These are phyloP conservation scores for Croton setiger DNA, from an alignment of 441 rosid species.

Conservation along the genomic window DNA sequence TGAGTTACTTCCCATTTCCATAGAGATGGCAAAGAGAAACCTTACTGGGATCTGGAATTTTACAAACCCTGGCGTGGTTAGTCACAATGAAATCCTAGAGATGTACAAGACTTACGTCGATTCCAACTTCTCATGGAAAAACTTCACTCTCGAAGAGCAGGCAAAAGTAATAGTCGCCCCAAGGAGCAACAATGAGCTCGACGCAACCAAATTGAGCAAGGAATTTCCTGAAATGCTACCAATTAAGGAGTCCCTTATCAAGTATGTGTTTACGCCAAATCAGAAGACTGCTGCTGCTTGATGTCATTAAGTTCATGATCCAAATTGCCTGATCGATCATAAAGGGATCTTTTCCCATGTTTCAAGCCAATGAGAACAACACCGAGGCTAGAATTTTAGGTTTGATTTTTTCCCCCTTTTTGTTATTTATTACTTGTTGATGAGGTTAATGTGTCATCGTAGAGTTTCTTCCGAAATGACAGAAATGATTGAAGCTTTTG, in stretches of 20 bases:
- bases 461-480: constrained; percentile 15
- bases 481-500: constrained; percentile 20
- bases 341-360: constrained; percentile 14
- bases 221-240: constrained; percentile 83
- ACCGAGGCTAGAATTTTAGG: constrained; percentile 6
- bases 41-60: constrained; percentile 91
- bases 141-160: constrained; percentile 84
- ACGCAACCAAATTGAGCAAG: constrained; percentile 58
- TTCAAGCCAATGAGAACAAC: constrained; percentile 8
- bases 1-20: constrained; percentile 79
- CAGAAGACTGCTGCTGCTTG: constrained; percentile 45
- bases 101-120: constrained; percentile 68
- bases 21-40: constrained; percentile 93
- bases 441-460: constrained; percentile 16
- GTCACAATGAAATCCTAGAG: constrained; percentile 87
- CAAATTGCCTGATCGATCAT: constrained; percentile 22
- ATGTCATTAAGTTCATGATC: constrained; percentile 9
- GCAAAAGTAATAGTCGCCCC: constrained; percentile 88
- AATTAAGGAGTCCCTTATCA: constrained; percentile 76
- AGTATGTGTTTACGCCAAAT: constrained; percentile 73
- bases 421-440: constrained; percentile 22
- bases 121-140: constrained; percentile 70
- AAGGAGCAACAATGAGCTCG: constrained; percentile 94
- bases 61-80: constrained; percentile 85
- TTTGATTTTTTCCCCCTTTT: constrained; percentile 10